Evolutionary conservation across 2,329 filamentous ascomycete genomes (phyloP).

Genomic region (Penicillium sp.): DNA sequence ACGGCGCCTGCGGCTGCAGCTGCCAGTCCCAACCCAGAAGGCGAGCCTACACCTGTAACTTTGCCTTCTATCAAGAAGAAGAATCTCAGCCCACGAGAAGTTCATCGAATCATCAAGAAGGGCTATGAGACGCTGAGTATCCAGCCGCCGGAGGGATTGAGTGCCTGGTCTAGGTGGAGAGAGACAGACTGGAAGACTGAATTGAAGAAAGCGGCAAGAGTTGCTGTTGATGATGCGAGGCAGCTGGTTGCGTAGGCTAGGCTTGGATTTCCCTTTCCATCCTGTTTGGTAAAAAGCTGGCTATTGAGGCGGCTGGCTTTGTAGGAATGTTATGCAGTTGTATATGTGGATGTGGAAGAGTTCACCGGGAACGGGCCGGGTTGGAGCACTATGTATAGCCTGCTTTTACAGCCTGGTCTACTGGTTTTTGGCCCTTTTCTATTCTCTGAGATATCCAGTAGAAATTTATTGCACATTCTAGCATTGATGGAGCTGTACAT

Average conservation of each 20-base stretch:
- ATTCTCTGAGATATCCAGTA: conserved; percentile 5
- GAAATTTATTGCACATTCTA: not conserved
- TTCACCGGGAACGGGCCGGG: not conserved
- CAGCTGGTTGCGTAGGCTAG: conserved; percentile 37
- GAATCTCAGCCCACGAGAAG: conserved; percentile 77
- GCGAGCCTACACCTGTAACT: conserved; percentile 26
- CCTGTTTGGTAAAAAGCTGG: not conserved
- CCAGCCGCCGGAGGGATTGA: conserved; percentile 80
- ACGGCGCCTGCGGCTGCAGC: conserved; percentile 36
- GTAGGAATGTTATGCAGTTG: not conserved
- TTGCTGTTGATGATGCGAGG: conserved; percentile 71
- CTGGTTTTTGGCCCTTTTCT: not conserved
- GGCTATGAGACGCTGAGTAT: conserved; percentile 95
- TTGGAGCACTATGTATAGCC: not conserved
- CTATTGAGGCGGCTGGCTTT: not conserved
- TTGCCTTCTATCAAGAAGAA: conserved; percentile 50
- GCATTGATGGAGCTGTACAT: not conserved
- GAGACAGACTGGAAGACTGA: conserved; percentile 82
- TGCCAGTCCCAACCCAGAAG: conserved; percentile 21
- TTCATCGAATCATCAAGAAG: conserved; percentile 89
- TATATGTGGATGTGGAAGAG: not conserved
- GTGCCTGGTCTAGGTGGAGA: conserved; percentile 80
- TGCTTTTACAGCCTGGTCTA: not conserved
- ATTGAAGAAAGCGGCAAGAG: conserved; percentile 82
- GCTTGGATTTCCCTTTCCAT: not conserved